phyloP scores from a whole-genome alignment of 2,329 filamentous ascomycete species.

The Aspergillus pseudoterreus region DNA sequence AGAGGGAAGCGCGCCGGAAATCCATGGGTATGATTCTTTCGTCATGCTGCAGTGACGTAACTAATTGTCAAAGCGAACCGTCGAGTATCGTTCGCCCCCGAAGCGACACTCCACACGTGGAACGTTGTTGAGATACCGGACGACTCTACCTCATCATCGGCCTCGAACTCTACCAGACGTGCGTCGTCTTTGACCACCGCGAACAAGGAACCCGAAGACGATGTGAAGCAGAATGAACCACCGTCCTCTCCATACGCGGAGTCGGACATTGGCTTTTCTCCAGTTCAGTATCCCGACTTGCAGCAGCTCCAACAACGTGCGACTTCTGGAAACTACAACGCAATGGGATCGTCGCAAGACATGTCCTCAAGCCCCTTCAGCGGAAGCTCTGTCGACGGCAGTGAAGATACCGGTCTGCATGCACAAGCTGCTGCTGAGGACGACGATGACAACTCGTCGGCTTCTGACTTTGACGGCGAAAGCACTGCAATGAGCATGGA shows the following conservation, averaged over 20 bases:
- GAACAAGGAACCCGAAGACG: conserved; percentile 25
- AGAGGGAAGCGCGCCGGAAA: conserved; percentile 84
- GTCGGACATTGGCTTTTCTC: conserved; percentile 55
- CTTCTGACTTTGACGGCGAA: conserved; percentile 56
- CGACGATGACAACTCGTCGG: conserved; percentile 41
- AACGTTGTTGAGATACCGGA: conserved; percentile 87
- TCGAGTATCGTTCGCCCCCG: conserved; percentile 93
- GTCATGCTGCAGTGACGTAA: conserved; percentile 1
- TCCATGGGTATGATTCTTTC: conserved; percentile 60
- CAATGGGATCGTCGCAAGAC: conserved; percentile 60
- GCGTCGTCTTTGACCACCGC: conserved; percentile 58
- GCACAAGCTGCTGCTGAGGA: conserved; percentile 41
- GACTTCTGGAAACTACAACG: conserved; percentile 44
- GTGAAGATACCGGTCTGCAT: conserved; percentile 42
- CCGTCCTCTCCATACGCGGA: conserved; percentile 62
- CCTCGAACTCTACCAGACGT: conserved; percentile 70
- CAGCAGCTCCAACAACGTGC: conserved; percentile 54
- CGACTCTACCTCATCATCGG: conserved; percentile 75
- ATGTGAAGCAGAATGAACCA: conserved; percentile 52
- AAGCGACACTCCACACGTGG: conserved; percentile 95
- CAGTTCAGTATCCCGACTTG: conserved; percentile 62
- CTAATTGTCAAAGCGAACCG: conserved; percentile 60
- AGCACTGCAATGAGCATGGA: conserved; percentile 81
- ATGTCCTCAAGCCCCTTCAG: conserved; percentile 78
- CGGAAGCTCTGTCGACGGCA: conserved; percentile 48